Evolutionary conservation across 257 asterid genomes (phyloP).

Genomic region (Anisodus acutangulus): DNA sequence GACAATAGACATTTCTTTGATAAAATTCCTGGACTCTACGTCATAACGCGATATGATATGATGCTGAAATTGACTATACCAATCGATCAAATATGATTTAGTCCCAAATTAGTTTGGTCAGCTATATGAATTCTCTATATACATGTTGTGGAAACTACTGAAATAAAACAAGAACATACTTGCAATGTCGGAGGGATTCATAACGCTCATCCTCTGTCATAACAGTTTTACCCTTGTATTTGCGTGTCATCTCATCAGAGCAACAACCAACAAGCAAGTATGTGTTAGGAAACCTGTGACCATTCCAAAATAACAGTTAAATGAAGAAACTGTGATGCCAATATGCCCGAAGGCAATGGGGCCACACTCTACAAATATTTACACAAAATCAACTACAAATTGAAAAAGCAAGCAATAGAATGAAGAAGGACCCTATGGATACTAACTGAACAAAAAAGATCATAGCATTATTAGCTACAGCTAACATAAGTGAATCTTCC

Average conservation of each 20-base stretch:
- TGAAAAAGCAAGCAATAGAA: neutral
- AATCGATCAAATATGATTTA: neutral
- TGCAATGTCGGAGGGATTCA: slow-evolving; percentile 97
- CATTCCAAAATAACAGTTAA: neutral
- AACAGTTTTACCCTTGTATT: slow-evolving; percentile 90
- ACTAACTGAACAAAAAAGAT: neutral
- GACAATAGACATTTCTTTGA: neutral
- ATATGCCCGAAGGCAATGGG: neutral
- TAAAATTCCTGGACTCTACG: neutral
- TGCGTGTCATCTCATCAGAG: slow-evolving; percentile 84
- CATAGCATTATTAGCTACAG: neutral
- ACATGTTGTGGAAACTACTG: neutral
- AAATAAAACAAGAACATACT: slow-evolving; percentile 40
- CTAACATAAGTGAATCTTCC: neutral
- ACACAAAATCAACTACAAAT: neutral
- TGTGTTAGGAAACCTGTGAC: slow-evolving; percentile 74
- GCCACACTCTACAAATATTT: neutral
- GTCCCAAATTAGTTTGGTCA: neutral
- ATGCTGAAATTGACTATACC: neutral
- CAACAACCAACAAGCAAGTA: slow-evolving; percentile 92
- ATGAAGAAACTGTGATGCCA: neutral
- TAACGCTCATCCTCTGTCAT: slow-evolving; percentile 85
- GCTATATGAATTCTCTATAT: neutral
- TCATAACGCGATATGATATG: neutral
- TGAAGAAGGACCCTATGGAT: neutral